These are phyloP conservation scores for Phytophthora colocasiae DNA, from an alignment of 352 stramenopile genomes.

Conservation along the genomic window DNA sequence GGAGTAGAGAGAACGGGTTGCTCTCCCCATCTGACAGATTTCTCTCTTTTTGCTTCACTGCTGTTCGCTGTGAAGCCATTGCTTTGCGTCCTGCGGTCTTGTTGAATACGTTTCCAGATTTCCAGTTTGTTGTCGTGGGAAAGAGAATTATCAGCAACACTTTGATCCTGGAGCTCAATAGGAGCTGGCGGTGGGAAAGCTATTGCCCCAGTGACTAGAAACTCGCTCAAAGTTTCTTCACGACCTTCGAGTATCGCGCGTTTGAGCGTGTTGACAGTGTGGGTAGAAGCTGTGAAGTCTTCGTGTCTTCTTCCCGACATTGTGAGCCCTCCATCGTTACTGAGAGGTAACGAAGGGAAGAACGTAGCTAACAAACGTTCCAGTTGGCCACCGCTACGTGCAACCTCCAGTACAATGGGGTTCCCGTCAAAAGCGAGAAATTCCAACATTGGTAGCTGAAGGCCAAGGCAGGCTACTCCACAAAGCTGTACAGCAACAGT, in stretches of 20 bases:
- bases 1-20: not conserved
- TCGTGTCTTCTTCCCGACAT: slow-evolving; percentile 24
- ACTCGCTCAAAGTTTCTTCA: slow-evolving; percentile 24
- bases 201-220: slow-evolving; percentile 20
- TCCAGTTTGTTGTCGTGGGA: slow-evolving; percentile 67
- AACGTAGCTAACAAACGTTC: slow-evolving; percentile 53
- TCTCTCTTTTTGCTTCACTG: slow-evolving; percentile 14
- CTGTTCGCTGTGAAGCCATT: not conserved
- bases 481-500: slow-evolving; percentile 41
- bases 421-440: slow-evolving; percentile 63
- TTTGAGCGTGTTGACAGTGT: slow-evolving; percentile 15
- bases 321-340: slow-evolving; percentile 31
- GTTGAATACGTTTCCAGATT: slow-evolving; percentile 70
- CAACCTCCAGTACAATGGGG: slow-evolving; percentile 38
- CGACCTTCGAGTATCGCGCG: slow-evolving; percentile 29
- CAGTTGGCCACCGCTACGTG: slow-evolving; percentile 43
- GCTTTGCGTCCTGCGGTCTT: slow-evolving; percentile 46
- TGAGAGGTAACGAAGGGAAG: slow-evolving; percentile 40
- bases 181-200: slow-evolving; percentile 1
- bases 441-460: slow-evolving; percentile 48
- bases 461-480: slow-evolving; percentile 50
- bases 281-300: slow-evolving; percentile 4
- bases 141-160: slow-evolving; percentile 20
- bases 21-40: slow-evolving; percentile 21
- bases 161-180: slow-evolving; percentile 5